Percentiles rank a stretch among this genome's conserved stretches.
phyloP scores from a whole-genome alignment of 140 eudicot genomes.

The Ambrosia hybrid region DNA sequence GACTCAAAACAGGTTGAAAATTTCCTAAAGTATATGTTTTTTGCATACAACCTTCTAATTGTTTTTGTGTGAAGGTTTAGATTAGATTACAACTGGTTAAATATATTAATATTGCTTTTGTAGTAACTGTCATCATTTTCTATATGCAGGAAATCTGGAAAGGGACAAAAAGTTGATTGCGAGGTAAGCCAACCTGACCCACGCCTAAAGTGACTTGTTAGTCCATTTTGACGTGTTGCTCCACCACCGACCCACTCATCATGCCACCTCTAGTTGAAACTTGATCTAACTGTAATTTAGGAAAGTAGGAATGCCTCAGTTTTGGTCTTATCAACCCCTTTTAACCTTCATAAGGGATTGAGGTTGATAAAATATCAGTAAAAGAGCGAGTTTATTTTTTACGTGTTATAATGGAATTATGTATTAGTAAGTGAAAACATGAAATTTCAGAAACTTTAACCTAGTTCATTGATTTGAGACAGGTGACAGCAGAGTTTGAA shows the following conservation, averaged over 20 bases:
- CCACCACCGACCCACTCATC: too few relatives aligned
- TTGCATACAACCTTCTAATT: background rate
- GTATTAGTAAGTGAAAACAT: background rate
- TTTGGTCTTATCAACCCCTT: too few relatives aligned
- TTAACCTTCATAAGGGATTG: too few relatives aligned
- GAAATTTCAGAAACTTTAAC: background rate
- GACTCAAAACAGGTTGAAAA: background rate
- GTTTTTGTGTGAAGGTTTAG: background rate
- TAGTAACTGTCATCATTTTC: background rate
- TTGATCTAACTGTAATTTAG: too few relatives aligned
- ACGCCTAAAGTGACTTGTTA: too few relatives aligned
- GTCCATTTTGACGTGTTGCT: too few relatives aligned
- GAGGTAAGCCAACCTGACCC: too few relatives aligned
- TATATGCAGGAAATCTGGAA: background rate
- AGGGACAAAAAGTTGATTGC: background rate
- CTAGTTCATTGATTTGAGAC: constrained; percentile 22
- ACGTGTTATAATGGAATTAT: background rate
- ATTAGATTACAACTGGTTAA: too few relatives aligned
- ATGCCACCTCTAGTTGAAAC: too few relatives aligned
- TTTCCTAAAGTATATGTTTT: background rate
- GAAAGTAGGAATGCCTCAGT: too few relatives aligned
- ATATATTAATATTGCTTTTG: background rate
- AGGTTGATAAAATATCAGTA: too few relatives aligned
- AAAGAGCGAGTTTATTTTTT: background rate
- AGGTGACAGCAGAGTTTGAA: constrained; percentile 85